Evolutionary conservation across 2,329 filamentous ascomycete genomes (phyloP), one percentile per base, ranked within the genome.

Genomic region (Penicillium corylophilum): DNA sequence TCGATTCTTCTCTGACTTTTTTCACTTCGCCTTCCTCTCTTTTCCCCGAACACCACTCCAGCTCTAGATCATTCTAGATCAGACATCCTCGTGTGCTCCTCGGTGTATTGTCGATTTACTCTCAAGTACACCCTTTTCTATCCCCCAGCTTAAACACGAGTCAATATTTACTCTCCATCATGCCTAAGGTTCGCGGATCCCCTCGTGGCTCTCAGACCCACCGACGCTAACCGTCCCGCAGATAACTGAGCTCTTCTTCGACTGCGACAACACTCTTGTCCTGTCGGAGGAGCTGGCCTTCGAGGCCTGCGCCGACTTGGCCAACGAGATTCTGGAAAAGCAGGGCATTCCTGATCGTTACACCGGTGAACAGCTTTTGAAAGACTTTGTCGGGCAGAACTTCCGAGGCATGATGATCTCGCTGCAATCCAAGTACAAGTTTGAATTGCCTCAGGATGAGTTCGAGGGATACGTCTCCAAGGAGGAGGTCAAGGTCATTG

Each of bases 341-440:
- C 81, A 87, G 67, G 76, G 79, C 64, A 78, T 90, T 64, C 67
- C 79, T 23, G 79, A 83, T 63, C 83, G 82, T 69, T 96, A 95
- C 79, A 91, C 88, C 4, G 88, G 88, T 66, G 82, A 86, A 43
- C 80, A 84, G 54, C 85, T 96, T 58, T 89, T 95, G 75, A 78
- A 80, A 63, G 89, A 95, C 76, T 96, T 95, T 66, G 90, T 96
- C 63, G 91, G 92, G 64, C 88, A 94, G 72, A 95, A 95, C 82
- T 96, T 95, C 82, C 89, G 90, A 62, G 89, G 90, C 74, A 95
- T 95, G 89, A 86, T 95, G 75, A 74, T 78, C 53, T 84, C 83
- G 55, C 83, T 96, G 55, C 85, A 91, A 73, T 77, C 84, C 71
- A 87, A 88, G 73, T 85, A 89, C 79, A 79, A 80, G 73, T 93